Conservation (phyloP, 768 basidiomycete genomes). For the Termitomyces sp. region DNA sequence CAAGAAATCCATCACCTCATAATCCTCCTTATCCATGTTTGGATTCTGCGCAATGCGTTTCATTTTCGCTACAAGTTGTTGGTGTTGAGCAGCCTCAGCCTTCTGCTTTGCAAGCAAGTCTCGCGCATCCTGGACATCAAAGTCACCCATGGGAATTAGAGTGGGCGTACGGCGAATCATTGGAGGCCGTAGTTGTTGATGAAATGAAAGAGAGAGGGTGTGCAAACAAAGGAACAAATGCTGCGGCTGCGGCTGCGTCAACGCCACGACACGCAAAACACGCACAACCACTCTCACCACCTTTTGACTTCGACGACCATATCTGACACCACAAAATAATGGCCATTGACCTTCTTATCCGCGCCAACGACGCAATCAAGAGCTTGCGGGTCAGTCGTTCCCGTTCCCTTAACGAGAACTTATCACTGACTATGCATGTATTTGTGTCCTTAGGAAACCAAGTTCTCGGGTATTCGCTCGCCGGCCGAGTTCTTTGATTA, state of each 20-base stretch:
- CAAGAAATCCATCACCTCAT: conserved; percentile 25
- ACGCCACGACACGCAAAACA: conserved; percentile 2
- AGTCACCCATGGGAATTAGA: conserved; percentile 68
- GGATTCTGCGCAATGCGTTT: conserved; percentile 40
- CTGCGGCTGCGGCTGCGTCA: conserved; percentile 13
- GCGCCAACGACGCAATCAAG: conserved; percentile 63
- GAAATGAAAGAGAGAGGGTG: conserved; percentile 7
- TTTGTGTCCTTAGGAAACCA: conserved; percentile 53
- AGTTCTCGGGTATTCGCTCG: conserved; percentile 67
- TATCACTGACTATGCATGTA: not conserved
- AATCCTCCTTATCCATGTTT: conserved; percentile 21
- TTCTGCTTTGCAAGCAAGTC: conserved; percentile 50
- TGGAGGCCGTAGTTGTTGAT: conserved; percentile 4
- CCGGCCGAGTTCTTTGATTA: conserved; percentile 79
- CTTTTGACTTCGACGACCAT: conserved; percentile 10
- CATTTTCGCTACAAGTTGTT: conserved; percentile 37
- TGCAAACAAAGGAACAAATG: conserved; percentile 14
- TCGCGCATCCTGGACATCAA: conserved; percentile 75
- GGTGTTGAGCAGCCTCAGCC: conserved; percentile 31
- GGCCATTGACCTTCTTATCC: conserved; percentile 61
- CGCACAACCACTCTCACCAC: conserved; percentile 7
- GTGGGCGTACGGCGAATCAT: conserved; percentile 81
- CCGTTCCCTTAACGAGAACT: not conserved
- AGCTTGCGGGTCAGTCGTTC: conserved; percentile 54
- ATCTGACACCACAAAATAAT: conserved; percentile 6